These are phyloP conservation scores for Ophioceras dolichostomum DNA, from an alignment of 2,329 filamentous ascomycete genomes.

Conservation along the genomic window DNA sequence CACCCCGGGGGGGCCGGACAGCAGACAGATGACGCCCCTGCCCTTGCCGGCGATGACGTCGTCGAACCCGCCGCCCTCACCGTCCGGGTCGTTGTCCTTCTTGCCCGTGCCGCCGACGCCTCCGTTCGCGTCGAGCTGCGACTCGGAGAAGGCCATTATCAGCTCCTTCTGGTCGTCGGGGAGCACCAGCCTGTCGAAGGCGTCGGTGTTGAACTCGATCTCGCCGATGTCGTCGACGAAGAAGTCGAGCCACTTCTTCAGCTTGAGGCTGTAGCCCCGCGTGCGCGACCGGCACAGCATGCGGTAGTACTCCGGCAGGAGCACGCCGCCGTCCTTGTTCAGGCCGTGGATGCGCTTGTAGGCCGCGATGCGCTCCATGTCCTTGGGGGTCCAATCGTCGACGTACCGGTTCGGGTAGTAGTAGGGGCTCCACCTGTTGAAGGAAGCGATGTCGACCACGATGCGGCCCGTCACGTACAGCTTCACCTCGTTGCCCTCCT, in stretches of 20 bases:
- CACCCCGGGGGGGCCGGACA: slow-evolving; percentile 19
- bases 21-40: slow-evolving; percentile 24
- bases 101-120: not conserved
- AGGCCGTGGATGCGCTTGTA: slow-evolving; percentile 10
- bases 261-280: slow-evolving; percentile 35
- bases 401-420: slow-evolving; percentile 12
- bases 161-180: slow-evolving; percentile 36
- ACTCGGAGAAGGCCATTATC: slow-evolving; percentile 35
- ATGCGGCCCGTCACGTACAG: slow-evolving; percentile 21
- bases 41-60: slow-evolving; percentile 41
- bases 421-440: slow-evolving; percentile 22
- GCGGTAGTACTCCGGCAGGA: slow-evolving; percentile 18
- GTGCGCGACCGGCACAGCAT: slow-evolving; percentile 18
- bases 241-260: slow-evolving; percentile 36
- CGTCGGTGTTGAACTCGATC: slow-evolving; percentile 33
- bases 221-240: slow-evolving; percentile 30
- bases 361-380: slow-evolving; percentile 16
- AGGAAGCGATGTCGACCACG: slow-evolving; percentile 24
- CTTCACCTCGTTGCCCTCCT: slow-evolving; percentile 18
- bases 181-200: slow-evolving; percentile 36
- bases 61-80: slow-evolving; percentile 22
- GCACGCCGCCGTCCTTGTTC: slow-evolving; percentile 10
- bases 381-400: slow-evolving; percentile 19
- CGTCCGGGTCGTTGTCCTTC: no score
- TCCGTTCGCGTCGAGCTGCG: slow-evolving; percentile 26